phyloP scores from a whole-genome alignment of 1,284 basidiomycete species.

The Ustilago nuda region DNA sequence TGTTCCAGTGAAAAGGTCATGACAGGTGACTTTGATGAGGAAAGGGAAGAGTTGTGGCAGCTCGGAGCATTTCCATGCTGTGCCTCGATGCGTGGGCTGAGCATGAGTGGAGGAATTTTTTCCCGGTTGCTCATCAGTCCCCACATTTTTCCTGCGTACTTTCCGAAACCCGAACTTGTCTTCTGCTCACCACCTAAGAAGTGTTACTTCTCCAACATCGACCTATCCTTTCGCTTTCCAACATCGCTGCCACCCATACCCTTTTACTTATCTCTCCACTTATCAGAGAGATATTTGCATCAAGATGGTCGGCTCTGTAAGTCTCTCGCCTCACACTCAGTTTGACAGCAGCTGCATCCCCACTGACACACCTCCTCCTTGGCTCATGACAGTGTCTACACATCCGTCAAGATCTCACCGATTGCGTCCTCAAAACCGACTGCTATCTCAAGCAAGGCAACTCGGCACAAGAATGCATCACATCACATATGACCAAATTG shows the following conservation, averaged over 20 bases:
- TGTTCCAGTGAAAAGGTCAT: background rate
- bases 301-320: conserved; percentile 45
- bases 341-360: background rate
- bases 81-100: background rate
- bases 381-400: conserved; percentile 36
- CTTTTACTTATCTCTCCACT: background rate
- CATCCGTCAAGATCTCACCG: conserved; percentile 55
- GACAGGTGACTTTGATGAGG: background rate
- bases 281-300: background rate
- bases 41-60: background rate
- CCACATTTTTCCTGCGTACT: conserved; percentile 16
- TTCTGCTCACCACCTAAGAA: conserved; percentile 6
- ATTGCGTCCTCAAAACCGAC: conserved; percentile 52
- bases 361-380: background rate
- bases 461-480: conserved; percentile 56
- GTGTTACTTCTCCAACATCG: background rate
- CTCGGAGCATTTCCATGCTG: conserved; percentile 14
- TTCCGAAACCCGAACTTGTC: conserved; percentile 24
- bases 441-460: conserved; percentile 51
- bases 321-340: background rate
- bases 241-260: background rate
- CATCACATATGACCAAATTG: conserved; percentile 51
- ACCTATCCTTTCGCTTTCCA: background rate
- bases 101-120: conserved; percentile 5
- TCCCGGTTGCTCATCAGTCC: conserved; percentile 6